phyloP scores from a whole-genome alignment of 164 flowering plant species.

The grape (Vitis vinifera) region ASM3070453v1 NC_081815.1:8793001-8793500 shows the following conservation, averaged over 20 bases:
- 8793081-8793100: background rate
- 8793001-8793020: background rate
- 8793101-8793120: too few species aligned
- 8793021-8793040: background rate
- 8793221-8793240: constrained; percentile 7
- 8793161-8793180: background rate
- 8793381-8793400: constrained; percentile 75
- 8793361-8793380: constrained; percentile 61
- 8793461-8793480: constrained; percentile 36
- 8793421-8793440: constrained; percentile 81
- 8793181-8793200: background rate
- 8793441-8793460: constrained; percentile 64
- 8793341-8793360: constrained; percentile 53
- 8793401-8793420: constrained; percentile 60
- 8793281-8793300: background rate
- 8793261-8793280: too few species aligned
- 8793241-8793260: background rate
- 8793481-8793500: constrained; percentile 2
- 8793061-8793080: background rate
- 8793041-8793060: background rate
- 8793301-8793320: constrained; percentile 1
- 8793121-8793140: too few species aligned
- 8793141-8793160: too few species aligned
- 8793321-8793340: constrained; percentile 17
- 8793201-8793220: background rate